A percentile compares a stretch with the other conserved stretches of the same genome.
These are phyloP conservation scores for Fusarium temperatum DNA, from an alignment of 2,329 filamentous ascomycete species.

Conservation along the genomic window DNA sequence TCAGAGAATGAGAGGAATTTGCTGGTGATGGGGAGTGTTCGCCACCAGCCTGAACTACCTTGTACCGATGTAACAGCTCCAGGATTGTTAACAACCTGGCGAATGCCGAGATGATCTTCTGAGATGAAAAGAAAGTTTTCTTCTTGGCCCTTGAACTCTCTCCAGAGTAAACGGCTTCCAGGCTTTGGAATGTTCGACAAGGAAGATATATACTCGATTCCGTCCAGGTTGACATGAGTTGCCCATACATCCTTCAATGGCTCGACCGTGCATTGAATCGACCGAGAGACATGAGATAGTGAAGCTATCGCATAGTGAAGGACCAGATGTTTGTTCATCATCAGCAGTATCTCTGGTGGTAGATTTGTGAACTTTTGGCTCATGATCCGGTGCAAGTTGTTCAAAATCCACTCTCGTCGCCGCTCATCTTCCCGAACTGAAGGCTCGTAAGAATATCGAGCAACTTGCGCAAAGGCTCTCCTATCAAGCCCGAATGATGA, in stretches of 20 bases:
- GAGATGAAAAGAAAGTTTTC: conserved; percentile 4
- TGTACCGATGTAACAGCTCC: background rate
- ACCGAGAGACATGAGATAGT: background rate
- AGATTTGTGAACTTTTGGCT: background rate
- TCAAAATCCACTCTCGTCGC: conserved; percentile 5
- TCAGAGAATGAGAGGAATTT: background rate
- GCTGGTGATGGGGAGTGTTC: conserved; percentile 1
- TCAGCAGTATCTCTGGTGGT: conserved; percentile 9
- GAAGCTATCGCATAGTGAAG: conserved; percentile 14
- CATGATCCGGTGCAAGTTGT: conserved; percentile 1
- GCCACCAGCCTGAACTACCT: conserved; percentile 11
- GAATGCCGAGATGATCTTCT: conserved; percentile 28
- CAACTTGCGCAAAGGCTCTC: background rate
- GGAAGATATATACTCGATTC: conserved; percentile 17
- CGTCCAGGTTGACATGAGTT: conserved; percentile 12
- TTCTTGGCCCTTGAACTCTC: background rate
- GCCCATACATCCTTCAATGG: conserved; percentile 17
- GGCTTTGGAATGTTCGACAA: conserved; percentile 4
- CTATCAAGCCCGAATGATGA: background rate
- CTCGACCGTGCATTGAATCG: background rate
- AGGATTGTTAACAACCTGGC: background rate
- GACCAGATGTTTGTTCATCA: conserved; percentile 2
- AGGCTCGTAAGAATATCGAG: conserved; percentile 24
- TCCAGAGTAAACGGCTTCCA: conserved; percentile 6
- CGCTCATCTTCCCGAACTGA: background rate